Conservation (phyloP, 148 eudicot genomes). For the Bassia scoparia region DNA sequence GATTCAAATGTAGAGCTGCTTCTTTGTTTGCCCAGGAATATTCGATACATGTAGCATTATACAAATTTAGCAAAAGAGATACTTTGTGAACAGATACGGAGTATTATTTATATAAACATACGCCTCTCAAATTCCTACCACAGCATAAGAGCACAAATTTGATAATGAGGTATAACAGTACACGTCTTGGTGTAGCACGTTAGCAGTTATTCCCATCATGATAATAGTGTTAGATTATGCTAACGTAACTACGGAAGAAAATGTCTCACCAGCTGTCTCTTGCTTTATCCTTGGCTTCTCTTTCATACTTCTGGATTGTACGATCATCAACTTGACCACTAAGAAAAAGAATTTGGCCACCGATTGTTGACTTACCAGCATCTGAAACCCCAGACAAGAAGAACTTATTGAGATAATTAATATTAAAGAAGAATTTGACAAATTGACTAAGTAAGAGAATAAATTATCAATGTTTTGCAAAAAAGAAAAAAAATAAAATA, state of each 20-base stretch:
- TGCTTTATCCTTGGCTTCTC: conserved; percentile 93
- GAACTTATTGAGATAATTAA: neutral
- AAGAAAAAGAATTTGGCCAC: conserved; percentile 87
- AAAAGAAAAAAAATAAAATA: neutral
- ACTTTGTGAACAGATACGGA: no score
- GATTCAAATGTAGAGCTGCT: neutral
- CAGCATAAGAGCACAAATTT: no score
- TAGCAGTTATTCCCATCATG: no score
- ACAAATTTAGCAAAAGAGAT: no score
- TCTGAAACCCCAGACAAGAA: conserved; percentile 38
- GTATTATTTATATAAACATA: no score
- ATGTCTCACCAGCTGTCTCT: conserved; percentile 89
- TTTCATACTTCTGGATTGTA: conserved; percentile 91
- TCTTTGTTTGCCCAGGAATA: no score
- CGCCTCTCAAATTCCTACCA: no score
- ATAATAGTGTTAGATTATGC: neutral
- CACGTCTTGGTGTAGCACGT: no score
- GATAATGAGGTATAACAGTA: no score
- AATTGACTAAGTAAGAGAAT: neutral
- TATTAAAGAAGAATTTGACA: neutral
- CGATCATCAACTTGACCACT: conserved; percentile 98
- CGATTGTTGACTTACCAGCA: conserved; percentile 96
- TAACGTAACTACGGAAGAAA: neutral
- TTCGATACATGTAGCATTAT: no score
- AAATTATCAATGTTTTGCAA: neutral